A percentile compares a stretch with the other conserved stretches of the same genome.
Evolutionary conservation across 305 asterid genomes (phyloP).

Genomic region (Rubia tinctorum): DNA sequence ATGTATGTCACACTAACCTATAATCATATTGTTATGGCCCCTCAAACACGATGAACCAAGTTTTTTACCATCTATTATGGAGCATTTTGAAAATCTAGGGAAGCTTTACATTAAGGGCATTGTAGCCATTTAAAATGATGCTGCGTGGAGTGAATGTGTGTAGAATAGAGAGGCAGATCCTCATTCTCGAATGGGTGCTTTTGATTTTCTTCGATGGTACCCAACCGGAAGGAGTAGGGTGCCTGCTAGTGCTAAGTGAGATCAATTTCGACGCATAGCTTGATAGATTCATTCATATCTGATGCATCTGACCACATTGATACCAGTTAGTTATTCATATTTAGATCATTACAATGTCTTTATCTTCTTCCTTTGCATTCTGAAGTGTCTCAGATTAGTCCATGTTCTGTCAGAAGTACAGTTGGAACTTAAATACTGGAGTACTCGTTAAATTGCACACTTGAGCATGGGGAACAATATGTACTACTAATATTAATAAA

Average conservation of each 20-base stretch:
- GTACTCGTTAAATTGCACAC: background rate
- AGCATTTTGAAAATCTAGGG: no score
- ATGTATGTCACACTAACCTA: no score
- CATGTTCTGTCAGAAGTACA: background rate
- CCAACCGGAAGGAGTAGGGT: no score
- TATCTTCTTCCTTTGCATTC: background rate
- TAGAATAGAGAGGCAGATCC: background rate
- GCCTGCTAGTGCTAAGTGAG: no score
- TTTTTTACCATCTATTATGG: no score
- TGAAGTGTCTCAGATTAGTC: background rate
- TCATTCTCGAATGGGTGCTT: no score
- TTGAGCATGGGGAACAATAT: conserved; percentile 6
- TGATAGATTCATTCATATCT: background rate
- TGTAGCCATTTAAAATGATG: background rate
- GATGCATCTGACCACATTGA: background rate
- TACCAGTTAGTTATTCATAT: background rate
- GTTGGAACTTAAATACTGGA: background rate
- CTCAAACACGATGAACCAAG: no score
- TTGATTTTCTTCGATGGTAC: no score
- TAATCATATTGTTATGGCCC: no score
- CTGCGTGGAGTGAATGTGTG: background rate
- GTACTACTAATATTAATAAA: background rate
- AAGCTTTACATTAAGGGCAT: no score
- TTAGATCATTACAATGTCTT: background rate
- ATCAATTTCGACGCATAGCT: no score